Percentiles rank a stretch among this genome's conserved stretches.
phyloP scores from a whole-genome alignment of 768 basidiomycete species.

The Xerocomus spinulosus region DNA sequence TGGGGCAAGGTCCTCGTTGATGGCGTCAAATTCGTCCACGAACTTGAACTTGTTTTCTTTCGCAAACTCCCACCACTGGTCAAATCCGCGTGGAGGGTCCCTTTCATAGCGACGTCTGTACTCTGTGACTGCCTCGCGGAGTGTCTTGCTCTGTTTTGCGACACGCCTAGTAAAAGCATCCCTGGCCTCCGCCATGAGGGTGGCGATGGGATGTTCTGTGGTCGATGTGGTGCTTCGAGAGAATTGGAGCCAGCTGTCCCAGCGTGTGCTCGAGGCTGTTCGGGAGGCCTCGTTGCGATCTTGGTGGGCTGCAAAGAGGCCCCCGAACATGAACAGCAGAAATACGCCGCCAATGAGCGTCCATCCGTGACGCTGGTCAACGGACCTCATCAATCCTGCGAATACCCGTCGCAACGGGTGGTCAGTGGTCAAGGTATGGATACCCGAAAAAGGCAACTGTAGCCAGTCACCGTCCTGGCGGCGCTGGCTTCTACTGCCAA shows the following conservation, averaged over 20 bases:
- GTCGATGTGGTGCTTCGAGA: neutral
- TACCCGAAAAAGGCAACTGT: constrained; percentile 21
- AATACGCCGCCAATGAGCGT: constrained; percentile 41
- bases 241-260: constrained; percentile 25
- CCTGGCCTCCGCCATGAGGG: constrained; percentile 81
- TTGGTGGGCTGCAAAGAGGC: constrained; percentile 41
- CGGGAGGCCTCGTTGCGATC: constrained; percentile 3
- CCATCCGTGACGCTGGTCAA: constrained; percentile 30
- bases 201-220: constrained; percentile 72
- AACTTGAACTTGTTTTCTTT: constrained; percentile 67
- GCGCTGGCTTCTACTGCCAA: constrained; percentile 10
- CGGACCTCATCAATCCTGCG: constrained; percentile 13
- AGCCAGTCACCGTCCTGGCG: constrained; percentile 13
- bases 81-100: constrained; percentile 86
- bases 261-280: constrained; percentile 2
- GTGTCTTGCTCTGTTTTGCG: constrained; percentile 70
- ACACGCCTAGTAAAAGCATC: constrained; percentile 62
- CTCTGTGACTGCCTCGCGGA: constrained; percentile 73
- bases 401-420: neutral
- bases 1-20: constrained; percentile 76
- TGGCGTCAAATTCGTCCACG: constrained; percentile 84
- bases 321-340: constrained; percentile 47
- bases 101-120: constrained; percentile 76
- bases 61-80: constrained; percentile 84
- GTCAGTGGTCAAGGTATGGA: neutral